A percentile compares a stretch with the other conserved stretches of the same genome.
Evolutionary conservation across 345 rosid species (phyloP).

Genomic region (Reutealis trisperma): DNA sequence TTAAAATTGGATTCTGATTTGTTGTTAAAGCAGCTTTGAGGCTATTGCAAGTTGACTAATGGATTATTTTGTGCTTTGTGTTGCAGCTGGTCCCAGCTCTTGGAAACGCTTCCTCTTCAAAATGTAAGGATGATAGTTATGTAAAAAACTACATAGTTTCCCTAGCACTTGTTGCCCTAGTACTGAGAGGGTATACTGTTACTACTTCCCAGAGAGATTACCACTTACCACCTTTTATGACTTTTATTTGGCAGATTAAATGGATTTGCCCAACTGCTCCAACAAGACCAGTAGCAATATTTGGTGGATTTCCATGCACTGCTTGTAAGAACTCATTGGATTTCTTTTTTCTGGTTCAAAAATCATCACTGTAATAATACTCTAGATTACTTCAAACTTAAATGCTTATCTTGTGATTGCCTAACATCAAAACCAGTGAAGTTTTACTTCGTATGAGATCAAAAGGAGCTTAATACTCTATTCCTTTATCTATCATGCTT

Average conservation of each 20-base stretch:
- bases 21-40: slow-evolving; percentile 10
- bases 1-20: slow-evolving; percentile 1
- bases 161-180: background rate
- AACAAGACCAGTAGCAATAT: slow-evolving; percentile 22
- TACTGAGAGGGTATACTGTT: background rate
- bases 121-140: slow-evolving; percentile 46
- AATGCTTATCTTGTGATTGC: background rate
- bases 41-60: slow-evolving; percentile 14
- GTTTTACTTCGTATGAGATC: background rate
- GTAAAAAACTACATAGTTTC: slow-evolving; percentile 4
- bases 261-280: slow-evolving; percentile 31
- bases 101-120: slow-evolving; percentile 70
- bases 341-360: background rate
- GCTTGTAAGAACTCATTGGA: slow-evolving; percentile 16
- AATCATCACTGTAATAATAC: background rate
- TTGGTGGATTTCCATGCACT: slow-evolving; percentile 29
- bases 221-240: slow-evolving; percentile 6
- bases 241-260: slow-evolving; percentile 21
- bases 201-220: background rate
- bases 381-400: background rate
- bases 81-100: slow-evolving; percentile 69
- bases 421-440: background rate
- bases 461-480: background rate
- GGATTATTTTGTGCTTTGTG: slow-evolving; percentile 22
- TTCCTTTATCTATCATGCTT: background rate